phyloP scores from a whole-genome alignment of 352 stramenopile species.

The Ochromonadaceae sp. region DNA sequence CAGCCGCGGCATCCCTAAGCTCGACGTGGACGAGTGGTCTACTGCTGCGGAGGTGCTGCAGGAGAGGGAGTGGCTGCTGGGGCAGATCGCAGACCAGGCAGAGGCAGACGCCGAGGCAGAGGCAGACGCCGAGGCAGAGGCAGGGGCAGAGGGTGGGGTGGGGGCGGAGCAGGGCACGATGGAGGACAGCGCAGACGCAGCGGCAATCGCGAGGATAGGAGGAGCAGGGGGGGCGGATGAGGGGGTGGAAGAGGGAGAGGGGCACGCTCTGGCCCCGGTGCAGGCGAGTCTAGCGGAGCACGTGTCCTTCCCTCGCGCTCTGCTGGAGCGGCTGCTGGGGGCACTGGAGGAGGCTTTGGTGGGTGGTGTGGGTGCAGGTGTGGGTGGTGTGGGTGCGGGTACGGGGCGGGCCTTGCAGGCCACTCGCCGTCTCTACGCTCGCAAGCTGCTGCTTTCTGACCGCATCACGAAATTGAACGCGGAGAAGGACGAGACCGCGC shows the following conservation, averaged over 20 bases:
- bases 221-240: neutral
- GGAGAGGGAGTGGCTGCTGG: neutral
- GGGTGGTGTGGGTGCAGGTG: neutral
- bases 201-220: neutral
- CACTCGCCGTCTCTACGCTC: neutral
- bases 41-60: neutral
- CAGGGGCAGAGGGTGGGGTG: too few species aligned
- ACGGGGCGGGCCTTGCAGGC: neutral
- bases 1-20: neutral
- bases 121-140: too few species aligned
- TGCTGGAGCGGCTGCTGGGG: neutral
- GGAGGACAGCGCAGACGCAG: too few species aligned
- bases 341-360: neutral
- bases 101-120: too few species aligned
- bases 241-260: neutral
- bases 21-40: conserved; percentile 1
- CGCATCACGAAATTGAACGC: neutral
- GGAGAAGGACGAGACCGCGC: neutral
- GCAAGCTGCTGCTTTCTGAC: neutral
- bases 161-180: too few species aligned
- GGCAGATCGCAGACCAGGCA: neutral
- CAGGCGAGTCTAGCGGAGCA: neutral
- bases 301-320: neutral
- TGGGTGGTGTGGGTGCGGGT: neutral
- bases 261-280: neutral